Base-by-base conservation (phyloP, 306 rosid genomes). In the Oemleria cerasiformis region DNA sequence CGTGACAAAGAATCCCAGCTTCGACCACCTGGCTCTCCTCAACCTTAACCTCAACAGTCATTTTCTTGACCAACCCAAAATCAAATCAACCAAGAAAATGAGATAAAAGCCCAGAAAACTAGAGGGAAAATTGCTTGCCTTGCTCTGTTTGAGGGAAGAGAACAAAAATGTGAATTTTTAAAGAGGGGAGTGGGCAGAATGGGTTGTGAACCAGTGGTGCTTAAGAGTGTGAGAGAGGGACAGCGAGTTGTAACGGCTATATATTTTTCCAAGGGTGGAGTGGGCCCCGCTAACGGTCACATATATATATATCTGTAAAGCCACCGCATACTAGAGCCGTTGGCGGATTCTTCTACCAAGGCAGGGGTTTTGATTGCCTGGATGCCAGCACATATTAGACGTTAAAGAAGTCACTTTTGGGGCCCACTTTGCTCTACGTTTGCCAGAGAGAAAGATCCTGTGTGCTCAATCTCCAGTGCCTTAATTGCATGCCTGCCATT, bases 241-340 rank as follows among this genome's bases (percentile, higher is more conserved):
- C 42, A 1, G 0, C 3, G 41, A 8, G 25, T 5, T 4, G 70
- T 6, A 73, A 76, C 77, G 79, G 79, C 69, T 83, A 76, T 79
- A 76, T 79, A 76, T 64, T 49, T 67, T 73, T 25, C 15, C 23
- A 62, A 48, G 23, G 17, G 21, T 4, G 17, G 11, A 17, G 23
- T n/a, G 79, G 72, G 25, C n/a, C 78, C 83, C 79, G 58, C 71
- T 68, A 84, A 84, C 88, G 88, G 85, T 67, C 73, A 78, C 72
- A 16, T 80, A 68, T 63, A 30, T 30, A 30, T 2, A 30, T 30
- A 30, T 30, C 81, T 80, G 85, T 34, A 43, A 56, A 45, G 55
- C 85, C 87, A 84, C 79, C 85, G 78, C 76, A 75, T 10, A 64
- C 19, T 74, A 20, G 62, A 80, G 87, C 82, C 80, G 87, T 83